Base-by-base conservation (phyloP, 331 rosid species). In the Stylosanthes scabra region DNA sequence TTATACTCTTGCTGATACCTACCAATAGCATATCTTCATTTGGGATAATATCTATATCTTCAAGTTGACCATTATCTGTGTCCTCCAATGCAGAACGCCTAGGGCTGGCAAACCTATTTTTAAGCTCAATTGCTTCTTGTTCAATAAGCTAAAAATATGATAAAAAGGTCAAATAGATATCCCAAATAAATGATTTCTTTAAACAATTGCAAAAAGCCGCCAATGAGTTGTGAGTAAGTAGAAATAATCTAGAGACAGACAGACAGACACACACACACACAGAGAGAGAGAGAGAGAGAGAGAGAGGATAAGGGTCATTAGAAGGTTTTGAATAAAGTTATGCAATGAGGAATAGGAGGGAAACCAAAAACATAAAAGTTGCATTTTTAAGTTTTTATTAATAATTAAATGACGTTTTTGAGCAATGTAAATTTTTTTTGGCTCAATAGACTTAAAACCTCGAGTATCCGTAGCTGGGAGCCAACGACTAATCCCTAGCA, bases 11-110 rank as follows among this genome's bases (percentile, higher is more conserved):
- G 56, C 64, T 52, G 60, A 41, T 59, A 68, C 78, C 49, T 86
- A 95, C 99, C 97, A 95, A 83, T 49, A 95, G 83, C 91, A 95
- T 88, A 51, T 95, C 97, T 34, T 95, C 99, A 80, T 95, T 95
- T 42, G 98, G 98, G 86, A 95, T 92, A 74, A 95, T 86, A 88
- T 95, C 98, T 61, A 95, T 91, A 79, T 95, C 99, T 66, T 95
- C 99, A 84, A 92, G 90, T 69, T 90, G 98, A 77, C 97, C 98
- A 83, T 88, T 55, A 75, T 87, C 98, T 42, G 88, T 34, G 63
- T 95, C 99, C 81, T 95, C 93, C 85, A 95, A 79, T 70, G 77
- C 60, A 28, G 99, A 95, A 46, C 96, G 91, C 83, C 97, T 90
- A 46, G 93, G 96, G 81, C 74, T 82, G 61, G 86, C 84, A 80